These are phyloP conservation scores for Pseudonitzschia delicatissima DNA, from an alignment of 108 stramenopile species.

Conservation along the genomic window DNA sequence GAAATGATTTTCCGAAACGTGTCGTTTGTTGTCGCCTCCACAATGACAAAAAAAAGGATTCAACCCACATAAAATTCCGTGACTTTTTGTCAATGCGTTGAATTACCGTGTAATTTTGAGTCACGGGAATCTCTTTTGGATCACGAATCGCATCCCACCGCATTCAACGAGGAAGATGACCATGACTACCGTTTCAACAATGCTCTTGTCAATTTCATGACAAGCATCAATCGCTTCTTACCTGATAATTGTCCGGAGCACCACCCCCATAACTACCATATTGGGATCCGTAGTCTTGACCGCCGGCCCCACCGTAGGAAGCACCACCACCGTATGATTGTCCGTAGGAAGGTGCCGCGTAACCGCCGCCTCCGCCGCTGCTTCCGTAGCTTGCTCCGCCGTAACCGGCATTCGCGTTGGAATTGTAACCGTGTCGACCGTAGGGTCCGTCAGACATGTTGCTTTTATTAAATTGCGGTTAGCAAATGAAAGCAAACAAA, in stretches of 20 bases:
- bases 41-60: neutral
- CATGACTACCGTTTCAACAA: no score
- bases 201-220: no score
- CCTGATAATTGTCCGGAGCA: constrained; percentile 29
- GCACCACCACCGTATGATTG: constrained; percentile 32
- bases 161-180: no score
- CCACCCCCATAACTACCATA: constrained; percentile 46
- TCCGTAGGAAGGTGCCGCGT: constrained; percentile 46
- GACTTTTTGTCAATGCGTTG: no score
- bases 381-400: constrained; percentile 26
- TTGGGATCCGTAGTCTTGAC: constrained; percentile 33
- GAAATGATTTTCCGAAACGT: no score
- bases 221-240: no score
- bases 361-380: constrained; percentile 34
- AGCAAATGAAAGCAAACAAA: neutral
- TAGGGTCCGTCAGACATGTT: constrained; percentile 77
- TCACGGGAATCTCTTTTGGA: constrained; percentile 3
- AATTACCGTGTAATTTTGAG: neutral
- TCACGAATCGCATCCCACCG: constrained; percentile 11
- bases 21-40: no score
- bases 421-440: constrained; percentile 67
- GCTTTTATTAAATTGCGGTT: neutral
- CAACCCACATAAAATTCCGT: constrained; percentile 11
- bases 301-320: constrained; percentile 26
- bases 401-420: constrained; percentile 45